Conservation (phyloP, 768 basidiomycete genomes). For the Tricholomella constricta region DNA sequence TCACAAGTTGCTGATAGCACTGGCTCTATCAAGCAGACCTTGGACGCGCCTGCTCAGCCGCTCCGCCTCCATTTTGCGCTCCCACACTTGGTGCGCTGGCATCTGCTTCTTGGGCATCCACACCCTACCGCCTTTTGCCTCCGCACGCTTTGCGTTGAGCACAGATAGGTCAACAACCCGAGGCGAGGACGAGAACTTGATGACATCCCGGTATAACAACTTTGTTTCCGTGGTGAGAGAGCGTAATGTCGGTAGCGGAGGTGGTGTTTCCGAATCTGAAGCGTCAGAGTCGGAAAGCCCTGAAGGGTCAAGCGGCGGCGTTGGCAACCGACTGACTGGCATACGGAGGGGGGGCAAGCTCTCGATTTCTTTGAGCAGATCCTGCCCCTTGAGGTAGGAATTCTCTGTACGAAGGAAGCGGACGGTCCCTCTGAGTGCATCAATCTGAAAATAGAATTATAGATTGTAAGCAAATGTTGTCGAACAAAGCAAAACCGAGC, state of each 20-base stretch:
- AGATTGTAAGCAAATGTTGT: slow-evolving; percentile 7
- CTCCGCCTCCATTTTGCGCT: slow-evolving; percentile 77
- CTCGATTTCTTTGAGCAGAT: slow-evolving; percentile 82
- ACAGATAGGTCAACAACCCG: slow-evolving; percentile 83
- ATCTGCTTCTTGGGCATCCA: slow-evolving; percentile 84
- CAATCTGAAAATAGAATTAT: slow-evolving; percentile 56
- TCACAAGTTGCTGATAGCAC: slow-evolving; percentile 34
- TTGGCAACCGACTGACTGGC: slow-evolving; percentile 49
- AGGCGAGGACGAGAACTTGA: slow-evolving; percentile 80
- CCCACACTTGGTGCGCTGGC: slow-evolving; percentile 80
- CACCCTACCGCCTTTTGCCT: slow-evolving; percentile 51
- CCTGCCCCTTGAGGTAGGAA: slow-evolving; percentile 89
- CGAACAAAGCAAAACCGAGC: not conserved
- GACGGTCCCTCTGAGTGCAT: slow-evolving; percentile 87
- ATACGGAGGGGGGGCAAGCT: slow-evolving; percentile 66
- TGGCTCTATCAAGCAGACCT: slow-evolving; percentile 70
- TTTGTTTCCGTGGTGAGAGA: slow-evolving; percentile 83
- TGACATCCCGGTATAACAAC: slow-evolving; percentile 85
- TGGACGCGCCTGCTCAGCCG: slow-evolving; percentile 67
- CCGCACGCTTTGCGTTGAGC: slow-evolving; percentile 52
- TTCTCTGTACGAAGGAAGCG: slow-evolving; percentile 95
- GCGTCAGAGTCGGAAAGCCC: slow-evolving; percentile 69
- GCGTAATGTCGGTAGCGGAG: slow-evolving; percentile 55
- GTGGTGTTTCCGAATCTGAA: slow-evolving; percentile 45
- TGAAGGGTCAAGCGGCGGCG: slow-evolving; percentile 70